A percentile compares a stretch with the other conserved stretches of the same genome.
phyloP scores from a whole-genome alignment of 306 rosid species.

The Prinsepia uniflora region DNA sequence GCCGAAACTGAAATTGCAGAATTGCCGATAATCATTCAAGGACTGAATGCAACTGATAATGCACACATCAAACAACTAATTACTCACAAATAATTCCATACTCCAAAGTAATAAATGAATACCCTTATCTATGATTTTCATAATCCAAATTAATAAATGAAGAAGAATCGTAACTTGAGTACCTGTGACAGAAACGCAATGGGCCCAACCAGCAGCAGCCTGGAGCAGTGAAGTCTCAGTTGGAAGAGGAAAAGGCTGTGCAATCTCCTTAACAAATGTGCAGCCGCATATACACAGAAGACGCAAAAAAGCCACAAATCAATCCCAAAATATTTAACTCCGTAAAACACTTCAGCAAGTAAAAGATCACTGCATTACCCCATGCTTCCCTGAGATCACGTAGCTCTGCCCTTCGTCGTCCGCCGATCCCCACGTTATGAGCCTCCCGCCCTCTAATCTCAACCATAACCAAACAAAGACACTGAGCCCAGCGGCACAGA shows the following conservation, averaged over 20 bases:
- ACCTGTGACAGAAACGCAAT: slow-evolving; percentile 75
- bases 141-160: not conserved
- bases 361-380: slow-evolving; percentile 56
- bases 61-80: not conserved
- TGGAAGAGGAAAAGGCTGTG: slow-evolving; percentile 67
- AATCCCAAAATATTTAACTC: slow-evolving; percentile 35
- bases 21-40: not conserved
- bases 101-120: not conserved
- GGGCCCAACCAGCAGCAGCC: slow-evolving; percentile 95
- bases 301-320: slow-evolving; percentile 29
- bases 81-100: not conserved
- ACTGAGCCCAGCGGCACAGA: not conserved
- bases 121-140: not conserved
- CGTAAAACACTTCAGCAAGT: slow-evolving; percentile 15
- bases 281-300: slow-evolving; percentile 30
- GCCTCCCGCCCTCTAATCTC: slow-evolving; percentile 60
- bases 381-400: slow-evolving; percentile 67
- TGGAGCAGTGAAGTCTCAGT: slow-evolving; percentile 55
- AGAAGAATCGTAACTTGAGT: not conserved
- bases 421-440: slow-evolving; percentile 78
- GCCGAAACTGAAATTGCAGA: not conserved
- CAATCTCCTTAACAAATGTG: slow-evolving; percentile 62
- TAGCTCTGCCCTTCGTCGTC: slow-evolving; percentile 74
- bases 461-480: not conserved
- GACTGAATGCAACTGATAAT: not conserved